Conservation (phyloP, 1,284 basidiomycete species). For the Melampsora larici-populina region DNA sequence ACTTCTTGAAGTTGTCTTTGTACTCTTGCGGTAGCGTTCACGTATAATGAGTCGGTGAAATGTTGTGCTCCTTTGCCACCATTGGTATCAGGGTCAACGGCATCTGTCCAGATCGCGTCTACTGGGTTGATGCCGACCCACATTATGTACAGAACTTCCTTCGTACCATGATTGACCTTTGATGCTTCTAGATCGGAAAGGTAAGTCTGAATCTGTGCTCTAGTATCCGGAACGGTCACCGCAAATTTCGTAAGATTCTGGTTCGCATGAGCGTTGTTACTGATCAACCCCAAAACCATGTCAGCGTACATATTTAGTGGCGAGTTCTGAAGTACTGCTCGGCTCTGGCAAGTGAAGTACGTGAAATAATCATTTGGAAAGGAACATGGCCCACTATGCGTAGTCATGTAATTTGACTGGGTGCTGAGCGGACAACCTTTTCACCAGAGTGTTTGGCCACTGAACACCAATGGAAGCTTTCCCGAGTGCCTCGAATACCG, state of each 20-base stretch:
- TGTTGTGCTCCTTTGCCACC: not conserved
- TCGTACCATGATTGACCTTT: conserved; percentile 9
- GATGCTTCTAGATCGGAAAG: conserved; percentile 12
- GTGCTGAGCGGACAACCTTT: no score
- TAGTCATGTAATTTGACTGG: conserved; percentile 17
- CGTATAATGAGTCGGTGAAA: no score
- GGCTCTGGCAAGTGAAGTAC: not conserved
- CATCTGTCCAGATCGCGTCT: conserved; percentile 26
- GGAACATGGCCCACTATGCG: conserved; percentile 22
- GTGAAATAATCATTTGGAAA: not conserved
- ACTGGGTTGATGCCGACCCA: conserved; percentile 40
- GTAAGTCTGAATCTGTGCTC: conserved; percentile 26
- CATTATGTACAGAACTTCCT: conserved; percentile 24
- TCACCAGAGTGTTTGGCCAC: no score
- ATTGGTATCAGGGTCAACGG: not conserved
- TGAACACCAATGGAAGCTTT: no score
- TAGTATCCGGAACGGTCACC: conserved; percentile 26
- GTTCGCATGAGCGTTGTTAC: conserved; percentile 28
- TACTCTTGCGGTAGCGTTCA: no score
- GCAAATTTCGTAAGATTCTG: conserved; percentile 2
- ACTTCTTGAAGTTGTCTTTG: conserved; percentile 4
- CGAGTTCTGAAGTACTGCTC: not conserved
- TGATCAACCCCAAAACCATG: not conserved
- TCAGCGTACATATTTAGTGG: not conserved
- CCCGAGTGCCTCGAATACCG: no score